Conservation (phyloP, 2,329 filamentous ascomycete genomes). For the Akanthomyces lecanii region DNA sequence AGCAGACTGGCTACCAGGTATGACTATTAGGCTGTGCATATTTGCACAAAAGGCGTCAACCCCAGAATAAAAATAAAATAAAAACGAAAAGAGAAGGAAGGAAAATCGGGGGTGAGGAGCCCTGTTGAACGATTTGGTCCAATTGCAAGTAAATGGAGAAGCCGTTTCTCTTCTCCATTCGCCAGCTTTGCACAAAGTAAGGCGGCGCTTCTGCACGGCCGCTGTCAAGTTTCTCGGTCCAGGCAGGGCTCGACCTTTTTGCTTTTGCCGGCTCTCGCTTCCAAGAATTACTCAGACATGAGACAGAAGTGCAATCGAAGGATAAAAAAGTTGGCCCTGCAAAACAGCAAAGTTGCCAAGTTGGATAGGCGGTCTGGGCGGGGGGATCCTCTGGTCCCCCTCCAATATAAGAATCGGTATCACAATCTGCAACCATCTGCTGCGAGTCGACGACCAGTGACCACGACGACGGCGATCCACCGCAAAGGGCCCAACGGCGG, state of each 20-base stretch:
- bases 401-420: slow-evolving; percentile 17
- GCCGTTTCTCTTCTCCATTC: neutral
- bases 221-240: neutral
- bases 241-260: neutral
- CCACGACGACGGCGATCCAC: neutral
- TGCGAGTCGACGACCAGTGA: neutral
- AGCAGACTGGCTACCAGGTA: too few relatives aligned
- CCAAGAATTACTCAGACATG: neutral
- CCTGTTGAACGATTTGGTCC: neutral
- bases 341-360: too few relatives aligned
- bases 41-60: neutral
- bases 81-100: neutral
- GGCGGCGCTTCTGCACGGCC: too few relatives aligned
- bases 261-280: neutral
- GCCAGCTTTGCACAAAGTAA: neutral
- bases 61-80: neutral
- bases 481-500: neutral
- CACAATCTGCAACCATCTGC: slow-evolving; percentile 11
- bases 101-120: neutral
- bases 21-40: neutral
- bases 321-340: too few relatives aligned
- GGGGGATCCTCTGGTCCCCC: slow-evolving; percentile 6
- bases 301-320: too few relatives aligned
- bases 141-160: neutral
- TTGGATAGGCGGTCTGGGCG: neutral